A percentile compares a stretch with the other conserved stretches of the same genome.
phyloP scores from a whole-genome alignment of 73 alveolate species.

The Paramecium primaurelia region DNA sequence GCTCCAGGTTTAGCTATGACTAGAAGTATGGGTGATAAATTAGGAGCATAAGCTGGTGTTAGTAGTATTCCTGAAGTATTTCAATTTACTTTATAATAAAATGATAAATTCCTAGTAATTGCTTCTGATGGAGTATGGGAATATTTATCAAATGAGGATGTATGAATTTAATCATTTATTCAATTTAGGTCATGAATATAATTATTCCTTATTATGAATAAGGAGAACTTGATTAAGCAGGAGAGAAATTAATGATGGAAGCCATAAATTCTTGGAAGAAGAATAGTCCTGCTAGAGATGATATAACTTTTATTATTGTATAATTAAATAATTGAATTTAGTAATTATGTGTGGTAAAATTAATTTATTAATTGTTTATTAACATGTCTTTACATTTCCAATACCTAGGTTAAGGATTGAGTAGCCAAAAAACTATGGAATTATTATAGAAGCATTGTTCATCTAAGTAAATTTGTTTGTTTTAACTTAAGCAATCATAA shows the following conservation, averaged over 20 bases:
- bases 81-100: constrained; percentile 12
- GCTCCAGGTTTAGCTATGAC: constrained; percentile 99
- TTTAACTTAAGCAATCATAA: neutral
- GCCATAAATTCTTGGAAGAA: neutral
- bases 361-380: neutral
- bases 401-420: neutral
- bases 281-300: constrained; percentile 38
- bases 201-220: neutral
- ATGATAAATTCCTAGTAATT: constrained; percentile 21
- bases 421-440: constrained; percentile 1
- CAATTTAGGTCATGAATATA: neutral
- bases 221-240: neutral
- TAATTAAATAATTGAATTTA: neutral
- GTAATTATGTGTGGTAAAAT: constrained; percentile 15
- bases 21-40: constrained; percentile 61
- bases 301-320: constrained; percentile 6
- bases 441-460: constrained; percentile 10
- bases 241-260: neutral
- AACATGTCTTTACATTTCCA: constrained; percentile 14
- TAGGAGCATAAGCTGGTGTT: constrained; percentile 14
- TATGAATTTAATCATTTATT: neutral
- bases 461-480: neutral
- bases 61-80: constrained; percentile 42
- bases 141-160: constrained; percentile 27
- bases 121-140: constrained; percentile 53